phyloP scores from a whole-genome alignment of 1,284 basidiomycete genomes.

The Malassezia caprae region DNA sequence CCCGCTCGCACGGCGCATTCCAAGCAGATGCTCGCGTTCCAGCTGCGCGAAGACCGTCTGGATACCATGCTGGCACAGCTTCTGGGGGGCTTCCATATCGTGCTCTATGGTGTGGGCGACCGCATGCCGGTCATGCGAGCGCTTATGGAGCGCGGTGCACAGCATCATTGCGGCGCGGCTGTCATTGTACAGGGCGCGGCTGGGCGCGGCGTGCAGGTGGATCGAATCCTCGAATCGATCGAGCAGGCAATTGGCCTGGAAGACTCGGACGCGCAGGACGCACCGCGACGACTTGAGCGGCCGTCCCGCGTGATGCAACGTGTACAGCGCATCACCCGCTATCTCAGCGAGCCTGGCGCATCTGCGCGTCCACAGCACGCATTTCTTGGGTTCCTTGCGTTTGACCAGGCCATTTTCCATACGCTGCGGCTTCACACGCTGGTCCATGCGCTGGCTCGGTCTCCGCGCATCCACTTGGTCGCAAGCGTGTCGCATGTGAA shows the following conservation, averaged over 20 bases:
- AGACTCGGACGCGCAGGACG: not conserved
- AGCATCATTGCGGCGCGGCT: constrained; percentile 2
- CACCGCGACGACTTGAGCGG: not conserved
- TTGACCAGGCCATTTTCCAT: constrained; percentile 11
- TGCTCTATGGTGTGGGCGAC: constrained; percentile 18
- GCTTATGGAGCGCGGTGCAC: constrained; percentile 1
- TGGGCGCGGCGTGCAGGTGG: constrained; percentile 11
- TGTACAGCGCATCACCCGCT: not conserved
- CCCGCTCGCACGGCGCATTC: constrained; percentile 9
- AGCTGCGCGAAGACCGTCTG: constrained; percentile 1
- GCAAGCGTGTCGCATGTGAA: constrained; percentile 16
- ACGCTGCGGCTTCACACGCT: constrained; percentile 16
- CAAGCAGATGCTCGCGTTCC: constrained; percentile 4
- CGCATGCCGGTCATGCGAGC: constrained; percentile 1
- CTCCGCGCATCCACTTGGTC: constrained; percentile 7
- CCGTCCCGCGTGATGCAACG: constrained; percentile 13
- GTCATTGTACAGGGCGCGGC: constrained; percentile 16
- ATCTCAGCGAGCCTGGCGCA: not conserved
- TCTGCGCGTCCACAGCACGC: constrained; percentile 1
- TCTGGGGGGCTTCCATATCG: constrained; percentile 8
- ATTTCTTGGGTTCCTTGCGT: constrained; percentile 12
- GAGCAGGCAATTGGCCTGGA: constrained; percentile 2
- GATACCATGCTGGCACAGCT: constrained; percentile 7
- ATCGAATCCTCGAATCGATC: constrained; percentile 15
- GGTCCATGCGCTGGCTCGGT: constrained; percentile 13